Evolutionary conservation across 1,139 yeast genomes (phyloP).

Genomic region (Magnusiomyces suaveolens): DNA sequence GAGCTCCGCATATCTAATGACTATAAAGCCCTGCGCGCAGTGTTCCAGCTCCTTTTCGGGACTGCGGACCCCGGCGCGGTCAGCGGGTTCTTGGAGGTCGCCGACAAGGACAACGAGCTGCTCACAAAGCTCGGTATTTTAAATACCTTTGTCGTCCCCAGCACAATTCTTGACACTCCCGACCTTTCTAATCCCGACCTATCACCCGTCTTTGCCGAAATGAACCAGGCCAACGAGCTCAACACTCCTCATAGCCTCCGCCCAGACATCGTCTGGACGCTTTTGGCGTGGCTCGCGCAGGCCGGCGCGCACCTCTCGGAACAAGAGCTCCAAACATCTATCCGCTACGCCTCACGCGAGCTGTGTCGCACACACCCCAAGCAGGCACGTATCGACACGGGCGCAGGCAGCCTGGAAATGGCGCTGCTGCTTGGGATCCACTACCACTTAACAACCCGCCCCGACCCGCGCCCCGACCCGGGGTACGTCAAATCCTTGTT

Average conservation of each 20-base stretch:
- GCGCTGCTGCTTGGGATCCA: conserved; percentile 17
- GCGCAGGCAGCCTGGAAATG: conserved; percentile 6
- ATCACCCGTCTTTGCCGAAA: not conserved
- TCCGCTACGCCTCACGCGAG: not conserved
- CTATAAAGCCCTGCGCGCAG: conserved; percentile 27
- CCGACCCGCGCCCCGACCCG: no score
- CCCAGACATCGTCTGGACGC: no score
- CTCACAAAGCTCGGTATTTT: conserved; percentile 18
- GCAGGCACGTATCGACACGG: not conserved
- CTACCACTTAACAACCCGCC: conserved; percentile 1
- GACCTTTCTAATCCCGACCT: no score
- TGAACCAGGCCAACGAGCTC: not conserved
- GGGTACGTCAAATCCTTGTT: not conserved
- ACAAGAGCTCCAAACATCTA: not conserved
- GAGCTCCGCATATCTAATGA: conserved; percentile 31
- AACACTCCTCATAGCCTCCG: not conserved
- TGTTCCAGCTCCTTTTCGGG: conserved; percentile 23
- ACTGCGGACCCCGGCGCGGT: not conserved
- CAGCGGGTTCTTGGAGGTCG: conserved; percentile 18
- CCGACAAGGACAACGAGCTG: conserved; percentile 21
- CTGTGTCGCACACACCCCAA: no score
- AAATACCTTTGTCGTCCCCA: conserved; percentile 7
- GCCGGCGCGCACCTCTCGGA: no score
- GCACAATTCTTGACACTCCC: no score
- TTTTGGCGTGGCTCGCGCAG: no score